Base-by-base conservation (phyloP, 2,329 filamentous ascomycete genomes). In the Aspergillus sojae region DNA sequence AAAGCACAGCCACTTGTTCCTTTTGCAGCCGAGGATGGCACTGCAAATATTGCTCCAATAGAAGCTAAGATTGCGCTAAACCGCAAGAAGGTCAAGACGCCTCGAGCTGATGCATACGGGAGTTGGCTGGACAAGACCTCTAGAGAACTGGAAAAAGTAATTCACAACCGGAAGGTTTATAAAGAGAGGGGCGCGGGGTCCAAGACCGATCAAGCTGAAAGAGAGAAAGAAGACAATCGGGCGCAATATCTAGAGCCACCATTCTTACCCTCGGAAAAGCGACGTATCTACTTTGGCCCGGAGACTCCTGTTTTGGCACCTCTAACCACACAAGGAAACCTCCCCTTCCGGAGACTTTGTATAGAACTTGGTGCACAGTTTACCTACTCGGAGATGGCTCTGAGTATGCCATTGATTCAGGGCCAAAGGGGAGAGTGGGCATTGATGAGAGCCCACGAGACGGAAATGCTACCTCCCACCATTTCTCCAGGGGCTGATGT, bases 341-440 rank as follows among this genome's bases (percentile, higher is more conserved):
- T 98, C 55, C 95, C 95, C 1, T 99, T 97, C 82, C 90, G 95
- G 62, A 88, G 95, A 57, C 86, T 99, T 34, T 97, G 94, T 73
- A 89, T 93, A 14, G 91, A 94, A 61, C 85, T 98, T 28, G 95
- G 95, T 41, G 94, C 93, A 32, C 91, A 97, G 74, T 84, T 96
- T 56, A 99, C 95, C 0, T 99, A 97, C 82, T 98, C 94, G 0
- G 95, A 99, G 79, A 99, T 99, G 95, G 95, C 94, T 4, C 91
- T 99, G 86, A 89, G 92, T 32, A 82, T 96, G 78, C 94, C 94
- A 11, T 81, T 99, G 48, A 85, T 99, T 6, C 93, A 97, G 77
- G 95, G 95, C 41, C 88, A 91, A 67, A 96, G 94, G 79, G 85
- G 89, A 1, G 95, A 99, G 81, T 99, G 95, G 95, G 93, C 95